Conservation (phyloP, 2,329 filamentous ascomycete species). For the Purpureocillium lavendulum region DNA sequence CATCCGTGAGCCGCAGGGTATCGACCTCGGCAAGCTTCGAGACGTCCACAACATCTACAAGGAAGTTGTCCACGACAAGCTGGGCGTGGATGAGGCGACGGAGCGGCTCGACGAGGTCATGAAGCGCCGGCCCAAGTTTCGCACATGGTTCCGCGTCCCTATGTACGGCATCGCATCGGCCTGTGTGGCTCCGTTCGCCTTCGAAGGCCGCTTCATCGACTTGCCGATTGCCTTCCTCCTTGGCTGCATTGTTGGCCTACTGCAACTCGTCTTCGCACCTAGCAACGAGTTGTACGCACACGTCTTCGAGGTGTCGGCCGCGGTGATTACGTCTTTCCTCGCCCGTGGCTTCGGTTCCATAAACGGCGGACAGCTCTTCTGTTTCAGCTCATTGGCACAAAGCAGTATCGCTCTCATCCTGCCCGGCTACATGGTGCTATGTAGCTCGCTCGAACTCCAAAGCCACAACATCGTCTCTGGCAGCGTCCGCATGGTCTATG, state of each 20-base stretch:
- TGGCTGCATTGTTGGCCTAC: conserved; percentile 62
- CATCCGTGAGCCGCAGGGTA: conserved; percentile 57
- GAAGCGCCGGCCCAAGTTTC: conserved; percentile 35
- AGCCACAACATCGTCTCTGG: conserved; percentile 63
- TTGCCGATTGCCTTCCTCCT: conserved; percentile 69
- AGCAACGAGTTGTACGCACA: conserved; percentile 61
- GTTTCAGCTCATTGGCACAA: conserved; percentile 64
- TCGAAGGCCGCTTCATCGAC: conserved; percentile 68
- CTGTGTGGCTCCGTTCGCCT: conserved; percentile 72
- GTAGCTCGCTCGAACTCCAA: conserved; percentile 55
- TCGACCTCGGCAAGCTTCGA: conserved; percentile 65
- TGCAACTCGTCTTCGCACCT: conserved; percentile 69
- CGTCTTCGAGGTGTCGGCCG: conserved; percentile 44
- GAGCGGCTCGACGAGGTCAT: conserved; percentile 49
- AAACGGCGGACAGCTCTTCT: conserved; percentile 48
- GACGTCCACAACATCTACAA: conserved; percentile 75
- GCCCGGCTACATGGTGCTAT: conserved; percentile 46
- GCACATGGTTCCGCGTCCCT: conserved; percentile 47
- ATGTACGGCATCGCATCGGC: conserved; percentile 71
- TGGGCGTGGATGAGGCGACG: conserved; percentile 63
- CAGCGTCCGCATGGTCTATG: conserved; percentile 67
- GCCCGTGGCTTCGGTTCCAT: conserved; percentile 64
- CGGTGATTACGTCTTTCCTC: conserved; percentile 59
- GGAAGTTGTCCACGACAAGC: conserved; percentile 70
- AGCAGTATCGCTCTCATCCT: conserved; percentile 70